These are phyloP conservation scores for Dothidotthia symphoricarpi DNA, from an alignment of 2,329 filamentous ascomycete genomes.

Conservation along the genomic window DNA sequence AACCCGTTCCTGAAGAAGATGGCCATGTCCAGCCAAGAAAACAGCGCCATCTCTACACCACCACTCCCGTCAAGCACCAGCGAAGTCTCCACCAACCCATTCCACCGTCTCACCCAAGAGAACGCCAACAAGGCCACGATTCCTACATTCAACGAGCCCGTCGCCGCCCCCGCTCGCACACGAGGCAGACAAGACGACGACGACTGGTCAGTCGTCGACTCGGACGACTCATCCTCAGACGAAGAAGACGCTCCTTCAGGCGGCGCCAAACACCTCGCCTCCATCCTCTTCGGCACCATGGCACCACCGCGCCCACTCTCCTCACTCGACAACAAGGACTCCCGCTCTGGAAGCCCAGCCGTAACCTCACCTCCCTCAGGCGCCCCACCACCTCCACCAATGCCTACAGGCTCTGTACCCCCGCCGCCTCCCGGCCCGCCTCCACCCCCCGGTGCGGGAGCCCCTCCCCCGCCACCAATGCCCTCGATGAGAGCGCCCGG, in stretches of 20 bases:
- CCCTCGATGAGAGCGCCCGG: conserved; percentile 37
- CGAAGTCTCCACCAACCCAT: conserved; percentile 77
- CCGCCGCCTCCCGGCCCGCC: conserved; percentile 53
- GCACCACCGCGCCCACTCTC: conserved; percentile 85
- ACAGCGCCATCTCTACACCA: conserved; percentile 44
- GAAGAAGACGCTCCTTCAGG: conserved; percentile 75
- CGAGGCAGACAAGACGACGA: conserved; percentile 63
- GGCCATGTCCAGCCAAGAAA: conserved; percentile 63
- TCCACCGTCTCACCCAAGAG: conserved; percentile 79
- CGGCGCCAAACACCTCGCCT: conserved; percentile 88
- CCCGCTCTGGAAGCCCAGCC: conserved; percentile 45
- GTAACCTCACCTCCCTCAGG: conserved; percentile 44
- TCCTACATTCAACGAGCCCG: conserved; percentile 45
- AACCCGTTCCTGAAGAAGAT: conserved; percentile 95
- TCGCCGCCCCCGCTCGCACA: conserved; percentile 52
- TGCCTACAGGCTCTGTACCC: conserved; percentile 45
- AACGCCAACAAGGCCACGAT: conserved; percentile 49
- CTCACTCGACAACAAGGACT: conserved; percentile 69
- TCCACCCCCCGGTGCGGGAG: conserved; percentile 40
- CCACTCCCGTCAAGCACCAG: conserved; percentile 44
- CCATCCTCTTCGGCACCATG: conserved; percentile 96
- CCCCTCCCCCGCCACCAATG: conserved; percentile 46
- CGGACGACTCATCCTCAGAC: conserved; percentile 66
- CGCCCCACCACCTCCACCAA: conserved; percentile 53
- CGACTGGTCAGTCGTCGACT: conserved; percentile 80